Conservation (phyloP, 306 rosid genomes). For the Fragaria vesca region DNA sequence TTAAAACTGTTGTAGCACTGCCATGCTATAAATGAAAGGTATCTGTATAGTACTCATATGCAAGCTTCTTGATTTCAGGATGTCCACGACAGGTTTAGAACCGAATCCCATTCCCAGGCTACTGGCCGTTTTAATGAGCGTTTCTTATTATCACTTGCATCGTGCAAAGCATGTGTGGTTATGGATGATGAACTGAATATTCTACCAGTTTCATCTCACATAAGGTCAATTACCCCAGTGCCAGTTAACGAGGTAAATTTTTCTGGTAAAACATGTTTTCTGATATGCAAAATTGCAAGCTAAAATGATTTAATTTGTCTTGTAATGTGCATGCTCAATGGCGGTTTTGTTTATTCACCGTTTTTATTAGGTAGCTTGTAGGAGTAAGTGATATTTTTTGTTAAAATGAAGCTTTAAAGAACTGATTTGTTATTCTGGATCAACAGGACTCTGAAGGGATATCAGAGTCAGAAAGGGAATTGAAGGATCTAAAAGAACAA, state of each 20-base stretch:
- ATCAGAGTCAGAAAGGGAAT: constrained; percentile 68
- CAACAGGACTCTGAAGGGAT: constrained; percentile 69
- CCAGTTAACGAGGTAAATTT: constrained; percentile 69
- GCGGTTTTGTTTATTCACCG: neutral
- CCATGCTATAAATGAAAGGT: neutral
- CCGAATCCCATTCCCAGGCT: constrained; percentile 86
- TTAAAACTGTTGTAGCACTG: neutral
- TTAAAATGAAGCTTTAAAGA: constrained; percentile 15
- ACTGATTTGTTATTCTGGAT: constrained; percentile 26
- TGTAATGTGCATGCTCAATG: neutral
- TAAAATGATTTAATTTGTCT: neutral
- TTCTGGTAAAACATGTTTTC: neutral
- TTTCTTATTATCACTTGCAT: constrained; percentile 83
- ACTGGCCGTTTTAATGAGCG: constrained; percentile 92
- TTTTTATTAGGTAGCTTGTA: neutral
- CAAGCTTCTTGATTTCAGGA: constrained; percentile 55
- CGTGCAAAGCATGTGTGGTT: constrained; percentile 79
- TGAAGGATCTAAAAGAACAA: constrained; percentile 83
- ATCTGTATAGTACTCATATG: neutral
- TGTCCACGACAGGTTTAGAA: constrained; percentile 89
- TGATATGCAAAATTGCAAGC: neutral
- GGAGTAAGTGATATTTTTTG: constrained; percentile 6
- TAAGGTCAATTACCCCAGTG: constrained; percentile 63
- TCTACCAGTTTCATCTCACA: constrained; percentile 89
- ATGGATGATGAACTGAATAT: constrained; percentile 94